Evolutionary conservation across 176 grass and related monocot genomes (phyloP).

Genomic region (Aegilops sharonensis): DNA sequence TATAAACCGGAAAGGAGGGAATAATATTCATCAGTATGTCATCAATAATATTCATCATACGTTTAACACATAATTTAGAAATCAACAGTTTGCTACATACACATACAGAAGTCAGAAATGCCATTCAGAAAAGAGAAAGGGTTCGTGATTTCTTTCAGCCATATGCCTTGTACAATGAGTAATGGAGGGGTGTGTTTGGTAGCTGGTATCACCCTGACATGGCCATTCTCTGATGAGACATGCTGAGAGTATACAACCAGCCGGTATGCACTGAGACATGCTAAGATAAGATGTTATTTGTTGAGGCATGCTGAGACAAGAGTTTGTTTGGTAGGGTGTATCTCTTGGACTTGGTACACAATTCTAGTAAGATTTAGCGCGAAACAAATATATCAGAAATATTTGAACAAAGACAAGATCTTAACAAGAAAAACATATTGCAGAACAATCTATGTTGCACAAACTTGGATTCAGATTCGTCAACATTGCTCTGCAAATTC

Average conservation of each 20-base stretch:
- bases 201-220: not conserved
- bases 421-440: not conserved
- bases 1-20: too few species aligned
- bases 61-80: not conserved
- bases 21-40: slow-evolving; percentile 11
- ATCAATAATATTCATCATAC: slow-evolving; percentile 23
- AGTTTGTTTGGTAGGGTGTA: not conserved
- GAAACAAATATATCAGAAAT: not conserved
- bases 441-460: not conserved
- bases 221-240: not conserved
- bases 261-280: not conserved
- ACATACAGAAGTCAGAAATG: slow-evolving; percentile 9
- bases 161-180: not conserved
- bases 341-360: not conserved
- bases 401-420: not conserved
- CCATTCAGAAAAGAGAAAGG: slow-evolving; percentile 7
- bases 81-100: slow-evolving; percentile 22
- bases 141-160: slow-evolving; percentile 15
- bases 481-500: not conserved
- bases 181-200: not conserved
- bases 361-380: not conserved
- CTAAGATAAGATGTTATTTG: not conserved
- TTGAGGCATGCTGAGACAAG: not conserved
- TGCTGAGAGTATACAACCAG: not conserved
- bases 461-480: not conserved